These are phyloP conservation scores for Lentinula edodes DNA, from an alignment of 768 basidiomycete genomes.

Conservation along the genomic window DNA sequence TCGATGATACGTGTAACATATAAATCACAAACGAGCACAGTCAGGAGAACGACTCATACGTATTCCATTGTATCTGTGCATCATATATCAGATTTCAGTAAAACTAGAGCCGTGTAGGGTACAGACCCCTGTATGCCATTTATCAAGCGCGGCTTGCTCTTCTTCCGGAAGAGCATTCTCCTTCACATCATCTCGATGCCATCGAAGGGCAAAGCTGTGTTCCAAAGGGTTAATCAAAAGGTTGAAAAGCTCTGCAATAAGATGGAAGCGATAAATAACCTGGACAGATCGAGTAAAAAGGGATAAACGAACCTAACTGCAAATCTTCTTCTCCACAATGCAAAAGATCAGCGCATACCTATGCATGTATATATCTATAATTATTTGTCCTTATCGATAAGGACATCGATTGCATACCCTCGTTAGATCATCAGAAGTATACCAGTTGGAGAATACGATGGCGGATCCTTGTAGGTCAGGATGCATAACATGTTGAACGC, in stretches of 20 bases:
- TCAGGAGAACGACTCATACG: constrained; percentile 34
- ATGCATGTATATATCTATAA: background rate
- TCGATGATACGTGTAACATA: background rate
- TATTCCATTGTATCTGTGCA: constrained; percentile 73
- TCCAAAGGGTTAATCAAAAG: constrained; percentile 62
- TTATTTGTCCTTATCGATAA: background rate
- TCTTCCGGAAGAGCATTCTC: constrained; percentile 55
- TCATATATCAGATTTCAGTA: background rate
- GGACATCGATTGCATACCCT: constrained; percentile 13
- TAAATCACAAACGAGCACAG: background rate
- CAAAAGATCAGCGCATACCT: constrained; percentile 36
- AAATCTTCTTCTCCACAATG: constrained; percentile 53
- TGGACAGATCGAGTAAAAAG: background rate
- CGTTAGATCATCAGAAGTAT: constrained; percentile 49
- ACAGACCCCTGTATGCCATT: constrained; percentile 64
- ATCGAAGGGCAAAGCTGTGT: constrained; percentile 67
- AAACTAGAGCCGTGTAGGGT: background rate
- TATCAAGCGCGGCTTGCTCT: constrained; percentile 48
- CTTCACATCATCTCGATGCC: constrained; percentile 75
- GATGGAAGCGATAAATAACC: background rate
- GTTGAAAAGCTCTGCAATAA: constrained; percentile 61
- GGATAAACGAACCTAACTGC: constrained; percentile 55
- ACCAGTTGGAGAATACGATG: constrained; percentile 56
- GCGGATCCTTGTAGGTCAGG: constrained; percentile 55
- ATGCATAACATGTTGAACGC: constrained; percentile 80